Base-by-base conservation (phyloP, 2,329 filamentous ascomycete species). In the Aureobasidium lini region DNA sequence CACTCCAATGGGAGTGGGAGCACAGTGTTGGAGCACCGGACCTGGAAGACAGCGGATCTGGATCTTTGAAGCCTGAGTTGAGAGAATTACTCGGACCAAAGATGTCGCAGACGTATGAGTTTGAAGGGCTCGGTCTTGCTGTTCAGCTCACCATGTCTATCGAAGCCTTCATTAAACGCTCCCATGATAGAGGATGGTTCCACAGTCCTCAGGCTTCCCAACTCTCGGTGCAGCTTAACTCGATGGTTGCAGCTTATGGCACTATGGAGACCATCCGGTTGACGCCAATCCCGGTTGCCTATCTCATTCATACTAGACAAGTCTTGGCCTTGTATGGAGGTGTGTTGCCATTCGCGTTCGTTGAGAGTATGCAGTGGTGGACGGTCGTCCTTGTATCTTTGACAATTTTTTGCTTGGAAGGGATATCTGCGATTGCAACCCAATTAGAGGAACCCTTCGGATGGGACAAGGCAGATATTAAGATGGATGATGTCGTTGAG, bases 371-470 rank as follows among this genome's bases (percentile, higher is more conserved):
- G 73, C 78, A 78, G 4, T 86, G 83, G 83, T 86, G 81, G 79
- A 76, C 79, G 0, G 73, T 86, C 1, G 77, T 80, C 1, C 78
- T 86, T 31, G 81, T 84, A 0, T 78, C 77, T 1, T 76, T 86
- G 11, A 79, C 86, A 4, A 79, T 80, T 3, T 86, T 87, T 65
- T 86, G 84, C 0, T 72, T 86, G 1, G 86, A 87, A 62, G 83
- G 82, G 0, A 84, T 84, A 29, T 82, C 84, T 62, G 83, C 82
- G 1, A 86, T 86, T 58, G 84, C 82, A 10, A 78, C 77, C 3
- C 83, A 85, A 68, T 73, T 86, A 1, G 84, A 87, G 67, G 84
- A 87, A 67, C 84, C 84, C 1, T 86, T 87, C 67, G 84, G 84
- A 1, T 84, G 84, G 59, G 84, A 85, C 63, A 78, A 80, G 66